Conservation (phyloP, 2,329 filamentous ascomycete species). For the Pseudogymnoascus verrucosus region DNA sequence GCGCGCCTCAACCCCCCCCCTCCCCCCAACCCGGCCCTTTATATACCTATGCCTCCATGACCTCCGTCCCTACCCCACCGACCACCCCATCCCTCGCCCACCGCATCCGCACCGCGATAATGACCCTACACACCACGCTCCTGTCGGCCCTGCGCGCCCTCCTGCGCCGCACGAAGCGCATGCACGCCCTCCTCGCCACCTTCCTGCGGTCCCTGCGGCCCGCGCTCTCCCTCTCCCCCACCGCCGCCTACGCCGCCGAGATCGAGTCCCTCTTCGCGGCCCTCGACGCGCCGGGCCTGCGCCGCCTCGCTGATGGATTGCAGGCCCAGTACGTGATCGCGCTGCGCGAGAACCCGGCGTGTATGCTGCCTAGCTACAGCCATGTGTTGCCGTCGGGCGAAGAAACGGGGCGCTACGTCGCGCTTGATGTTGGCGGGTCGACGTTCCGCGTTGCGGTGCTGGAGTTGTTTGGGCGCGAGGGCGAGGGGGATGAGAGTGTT, state of each 20-base stretch:
- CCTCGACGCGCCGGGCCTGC: conserved; percentile 35
- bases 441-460: conserved; percentile 59
- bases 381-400: conserved; percentile 53
- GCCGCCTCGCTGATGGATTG: conserved; percentile 40
- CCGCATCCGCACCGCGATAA: background rate
- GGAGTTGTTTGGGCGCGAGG: conserved; percentile 43
- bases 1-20: background rate
- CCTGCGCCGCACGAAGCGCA: background rate
- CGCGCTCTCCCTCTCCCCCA: background rate
- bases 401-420: conserved; percentile 52
- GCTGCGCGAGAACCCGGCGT: conserved; percentile 43
- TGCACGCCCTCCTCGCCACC: background rate
- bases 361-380: conserved; percentile 61
- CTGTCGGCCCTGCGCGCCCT: background rate
- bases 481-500: conserved; percentile 35
- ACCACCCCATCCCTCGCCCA: background rate
- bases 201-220: background rate
- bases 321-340: conserved; percentile 48
- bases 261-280: background rate
- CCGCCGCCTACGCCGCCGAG: background rate
- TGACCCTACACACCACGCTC: background rate
- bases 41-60: background rate
- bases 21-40: background rate
- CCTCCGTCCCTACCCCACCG: background rate
- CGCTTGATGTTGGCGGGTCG: conserved; percentile 62